Base-by-base conservation (phyloP, 306 rosid genomes). In the Alnus rubra region DNA sequence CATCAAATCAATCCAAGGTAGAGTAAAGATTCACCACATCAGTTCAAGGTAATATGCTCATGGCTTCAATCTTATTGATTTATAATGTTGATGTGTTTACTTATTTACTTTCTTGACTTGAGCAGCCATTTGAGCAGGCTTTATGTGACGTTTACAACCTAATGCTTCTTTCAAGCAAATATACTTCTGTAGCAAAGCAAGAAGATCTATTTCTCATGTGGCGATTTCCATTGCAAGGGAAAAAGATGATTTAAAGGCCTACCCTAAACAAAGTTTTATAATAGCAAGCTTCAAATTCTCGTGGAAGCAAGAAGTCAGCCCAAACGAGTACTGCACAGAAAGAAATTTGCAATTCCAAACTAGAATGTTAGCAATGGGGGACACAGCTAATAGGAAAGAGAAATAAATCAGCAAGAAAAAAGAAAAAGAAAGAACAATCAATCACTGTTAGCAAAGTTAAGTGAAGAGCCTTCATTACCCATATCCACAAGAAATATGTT, bases 401-500 rank as follows among this genome's bases (percentile, higher is more conserved):
- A 42, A 13, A 62, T 5, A 37, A 64, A 14, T 15, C 4, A 12
- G 12, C 10, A 35, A 42, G 14, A 33, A 7, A 31, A 14, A 35
- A 7, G 7, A 15, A 7, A 14, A 30, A 23, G 31, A 64, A 56
- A 49, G 4, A 76, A 12, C 53, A 35, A 54, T 45, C 5, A 52
- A 48, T 60, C 39, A 70, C 74, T 48, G 76, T 72, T 51, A 53
- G 37, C 81, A 71, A 83, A 16, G 63, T n/a, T 6, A 52, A 52
- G 70, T 11, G 9, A 62, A 54, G 75, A 81, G 60, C 31, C 62
- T 56, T 62, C 70, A 65, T 53, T 94, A 94, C 98, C 98, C 96
- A 90, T 88, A 88, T 90, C 96, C 93, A 87, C 59, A 92, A 84
- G 83, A 87, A 85, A 77, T 86, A 89, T 78, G 94, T 94, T 74